Conservation (phyloP, 495 filamentous ascomycete species). For the Durotheca rogersii region DNA sequence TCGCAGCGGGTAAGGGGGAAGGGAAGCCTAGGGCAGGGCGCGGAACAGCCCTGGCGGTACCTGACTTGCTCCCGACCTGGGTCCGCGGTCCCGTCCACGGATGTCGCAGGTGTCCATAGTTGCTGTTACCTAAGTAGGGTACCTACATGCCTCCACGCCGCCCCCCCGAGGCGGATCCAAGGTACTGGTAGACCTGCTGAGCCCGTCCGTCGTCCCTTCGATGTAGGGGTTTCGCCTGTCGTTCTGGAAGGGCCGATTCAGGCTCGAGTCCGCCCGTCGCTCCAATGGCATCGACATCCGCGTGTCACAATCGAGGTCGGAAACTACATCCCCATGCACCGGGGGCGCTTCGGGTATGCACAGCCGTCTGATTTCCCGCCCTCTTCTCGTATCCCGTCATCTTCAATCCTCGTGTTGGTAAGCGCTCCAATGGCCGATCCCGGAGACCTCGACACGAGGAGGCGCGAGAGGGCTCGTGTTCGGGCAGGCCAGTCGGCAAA, state of each 20-base stretch:
- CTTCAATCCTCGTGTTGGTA: constrained; percentile 3
- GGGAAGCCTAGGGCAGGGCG: too few relatives aligned
- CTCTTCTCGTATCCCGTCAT: constrained; percentile 3
- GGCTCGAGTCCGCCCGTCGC: neutral
- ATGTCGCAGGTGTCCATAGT: neutral
- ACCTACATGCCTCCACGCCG: neutral
- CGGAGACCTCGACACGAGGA: neutral
- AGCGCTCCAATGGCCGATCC: constrained; percentile 14
- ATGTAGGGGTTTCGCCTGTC: too few relatives aligned
- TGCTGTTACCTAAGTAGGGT: neutral
- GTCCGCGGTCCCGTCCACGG: neutral
- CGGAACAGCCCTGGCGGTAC: too few relatives aligned
- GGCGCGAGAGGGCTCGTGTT: neutral
- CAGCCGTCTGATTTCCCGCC: constrained; percentile 3
- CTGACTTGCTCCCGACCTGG: neutral
- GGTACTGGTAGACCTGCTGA: neutral
- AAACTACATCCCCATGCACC: constrained; percentile 19
- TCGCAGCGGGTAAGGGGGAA: too few relatives aligned
- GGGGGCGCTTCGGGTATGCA: constrained; percentile 20
- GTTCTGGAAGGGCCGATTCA: neutral
- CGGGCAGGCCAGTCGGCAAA: neutral
- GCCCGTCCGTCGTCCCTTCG: neutral
- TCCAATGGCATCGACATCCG: neutral
- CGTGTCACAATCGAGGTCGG: neutral
- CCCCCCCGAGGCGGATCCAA: neutral